Evolutionary conservation across 2,329 filamentous ascomycete genomes (phyloP), one percentile per base, ranked within the genome.

Genomic region (Nannizzia gypsea): DNA sequence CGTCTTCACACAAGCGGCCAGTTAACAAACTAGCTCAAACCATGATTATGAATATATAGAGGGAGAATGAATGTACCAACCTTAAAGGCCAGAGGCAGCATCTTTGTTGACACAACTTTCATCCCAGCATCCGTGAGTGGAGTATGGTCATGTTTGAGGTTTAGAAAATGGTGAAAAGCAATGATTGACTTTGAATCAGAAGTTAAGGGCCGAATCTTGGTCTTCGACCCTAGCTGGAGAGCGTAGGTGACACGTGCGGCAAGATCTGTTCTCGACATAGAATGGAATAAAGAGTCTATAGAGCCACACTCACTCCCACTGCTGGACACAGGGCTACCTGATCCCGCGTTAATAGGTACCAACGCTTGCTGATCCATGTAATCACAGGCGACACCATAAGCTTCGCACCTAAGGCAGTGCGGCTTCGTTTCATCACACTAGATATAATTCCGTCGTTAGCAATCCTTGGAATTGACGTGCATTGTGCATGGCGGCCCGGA

Each of bases 341-440:
- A 26, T 20, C 6, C 36, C 20, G 54, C 31, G 6, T 13, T 38
- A 3, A n/a, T 8, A 60, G 56, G 48, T 22, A 60, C 36, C 17
- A 31, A 40, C 8, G 56, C 26, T 34, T 58, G 26, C 22, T 50
- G 44, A 15, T 56, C n/a, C 44, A 57, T 62, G 62, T 72, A 73
- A 44, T 66, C 65, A 59, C 71, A 73, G 8, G 67, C 64, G 40
- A 70, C 61, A 3, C 66, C 65, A 60, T 70, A 66, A 50, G 68
- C 68, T 36, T 68, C 63, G 58, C 70, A 72, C 57, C 67, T 69
- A 11, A 66, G 34, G 57, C 71, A 73, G 55, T 64, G 57, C 3
- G 70, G 70, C 57, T 69, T 71, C 1, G 66, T 65, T 63, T 73
- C 70, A 58, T 73, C 70, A 40, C 71, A 73, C 71, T 73, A 54